These are phyloP conservation scores for Heliamphora exappendiculata DNA, from an alignment of 148 eudicot species.

Conservation along the genomic window DNA sequence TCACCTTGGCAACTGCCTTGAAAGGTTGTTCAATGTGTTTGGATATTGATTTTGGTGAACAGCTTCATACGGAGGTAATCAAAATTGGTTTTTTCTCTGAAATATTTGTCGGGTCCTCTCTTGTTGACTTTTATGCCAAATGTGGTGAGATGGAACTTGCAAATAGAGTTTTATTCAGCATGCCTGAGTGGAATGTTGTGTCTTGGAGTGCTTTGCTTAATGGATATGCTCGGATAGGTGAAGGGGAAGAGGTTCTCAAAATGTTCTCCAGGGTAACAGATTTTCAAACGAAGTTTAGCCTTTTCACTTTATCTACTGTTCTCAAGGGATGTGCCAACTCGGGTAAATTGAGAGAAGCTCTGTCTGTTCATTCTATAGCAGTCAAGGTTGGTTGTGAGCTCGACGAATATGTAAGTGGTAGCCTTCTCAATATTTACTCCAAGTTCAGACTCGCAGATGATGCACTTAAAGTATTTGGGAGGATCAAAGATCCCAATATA, in stretches of 20 bases:
- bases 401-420: conserved; percentile 29
- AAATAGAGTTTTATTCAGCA: conserved; percentile 18
- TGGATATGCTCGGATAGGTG: conserved; percentile 31
- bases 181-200: conserved; percentile 32
- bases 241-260: conserved; percentile 15
- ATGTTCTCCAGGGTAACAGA: neutral
- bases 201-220: conserved; percentile 41
- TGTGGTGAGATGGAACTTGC: conserved; percentile 38
- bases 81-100: conserved; percentile 21
- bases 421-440: conserved; percentile 37
- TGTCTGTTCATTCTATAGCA: conserved; percentile 30
- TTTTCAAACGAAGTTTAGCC: conserved; percentile 27
- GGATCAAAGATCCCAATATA: conserved; percentile 21
- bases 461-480: conserved; percentile 27
- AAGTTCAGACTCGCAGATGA: conserved; percentile 26
- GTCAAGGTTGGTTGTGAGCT: conserved; percentile 29
- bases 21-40: conserved; percentile 26
- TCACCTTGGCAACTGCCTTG: conserved; percentile 27
- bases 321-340: conserved; percentile 30
- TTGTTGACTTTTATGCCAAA: conserved; percentile 36
- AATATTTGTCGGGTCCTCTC: conserved; percentile 31
- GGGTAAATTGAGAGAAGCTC: conserved; percentile 13
- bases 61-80: conserved; percentile 27
- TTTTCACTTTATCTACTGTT: conserved; percentile 30
- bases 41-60: conserved; percentile 29